Evolutionary conservation across 345 rosid species (phyloP).

Genomic region (Lumnitzera littorea): DNA sequence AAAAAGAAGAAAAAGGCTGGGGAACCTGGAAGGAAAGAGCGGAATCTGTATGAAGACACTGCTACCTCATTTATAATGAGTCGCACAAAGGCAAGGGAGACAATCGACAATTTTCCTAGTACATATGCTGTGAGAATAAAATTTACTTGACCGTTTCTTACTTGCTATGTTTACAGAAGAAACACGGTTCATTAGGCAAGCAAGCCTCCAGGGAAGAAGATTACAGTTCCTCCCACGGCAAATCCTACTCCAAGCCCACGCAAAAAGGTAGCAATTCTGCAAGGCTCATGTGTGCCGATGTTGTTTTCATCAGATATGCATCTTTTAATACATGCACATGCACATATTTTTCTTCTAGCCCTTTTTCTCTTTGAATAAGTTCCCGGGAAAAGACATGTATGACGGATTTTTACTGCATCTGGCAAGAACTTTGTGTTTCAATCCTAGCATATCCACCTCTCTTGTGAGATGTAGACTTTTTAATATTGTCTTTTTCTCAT

Average conservation of each 20-base stretch:
- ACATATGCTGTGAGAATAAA: background rate
- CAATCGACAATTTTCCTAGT: background rate
- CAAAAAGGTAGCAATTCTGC: too few species aligned
- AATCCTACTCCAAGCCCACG: background rate
- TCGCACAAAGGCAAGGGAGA: slow-evolving; percentile 36
- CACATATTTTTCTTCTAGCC: too few species aligned
- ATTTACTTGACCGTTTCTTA: slow-evolving; percentile 6
- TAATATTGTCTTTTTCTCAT: too few species aligned
- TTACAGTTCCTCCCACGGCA: background rate
- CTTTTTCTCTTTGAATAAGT: too few species aligned
- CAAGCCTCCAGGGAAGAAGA: background rate
- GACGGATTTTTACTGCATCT: too few species aligned
- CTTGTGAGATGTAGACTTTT: too few species aligned
- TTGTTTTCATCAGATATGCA: background rate
- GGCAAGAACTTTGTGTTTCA: too few species aligned
- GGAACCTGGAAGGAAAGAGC: slow-evolving; percentile 21
- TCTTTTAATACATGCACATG: too few species aligned
- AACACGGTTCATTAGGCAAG: background rate
- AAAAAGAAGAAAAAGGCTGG: slow-evolving; percentile 24
- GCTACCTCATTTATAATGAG: slow-evolving; percentile 54
- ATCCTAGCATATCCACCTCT: too few species aligned
- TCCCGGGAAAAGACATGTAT: too few species aligned
- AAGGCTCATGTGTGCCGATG: background rate
- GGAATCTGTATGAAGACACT: slow-evolving; percentile 52
- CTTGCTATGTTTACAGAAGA: slow-evolving; percentile 3